Base-by-base conservation (phyloP, 75 land plant genomes). In the Cryptomeria japonica region DNA sequence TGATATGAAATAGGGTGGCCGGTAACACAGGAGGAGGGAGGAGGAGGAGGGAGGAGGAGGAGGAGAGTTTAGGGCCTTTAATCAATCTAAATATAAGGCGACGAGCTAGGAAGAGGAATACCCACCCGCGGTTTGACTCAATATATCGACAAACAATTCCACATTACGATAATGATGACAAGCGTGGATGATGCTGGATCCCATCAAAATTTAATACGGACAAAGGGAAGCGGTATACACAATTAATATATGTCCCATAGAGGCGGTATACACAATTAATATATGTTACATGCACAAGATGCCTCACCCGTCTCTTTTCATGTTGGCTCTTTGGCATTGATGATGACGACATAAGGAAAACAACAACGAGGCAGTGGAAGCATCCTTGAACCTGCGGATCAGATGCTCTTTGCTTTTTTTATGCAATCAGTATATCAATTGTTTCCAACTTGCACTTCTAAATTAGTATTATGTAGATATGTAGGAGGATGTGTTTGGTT, bases 251-350 rank as follows among this genome's bases (percentile, higher is more conserved):
- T 73, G 77, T 73, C 77, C 28, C 70, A 25, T 5, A 1, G n/a
- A 64, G 28, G 37, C 37, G 37, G 37, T 73, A 73, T 73, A 44
- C 84, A 42, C 84, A 25, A 80, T 80, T 44, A 80, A 73, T 73
- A 73, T 34, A 32, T 73, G 15, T 73, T 12, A 28, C 84, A 80
- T 80, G 84, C 84, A 44, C 51, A 28, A 44, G 84, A 80, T 80
- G 47, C n/a, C 31, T 44, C 22, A 7, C 46, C 46, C 76, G 10
- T 36, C 5, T 25, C 25, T 64, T 64, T 64, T 28, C 25, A 5
- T 42, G 18, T 16, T 41, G 80, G 80, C 44, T 22, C 5, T 39
- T 39, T 78, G 80, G 37, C 42, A 78, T 78, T 78, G 42, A 78
- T 39, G 80, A 78, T 22, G 80, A 38, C 8, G 70, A 64, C n/a